These are phyloP conservation scores for Anthracocystis setariae DNA, from an alignment of 1,284 basidiomycete species.

Conservation along the genomic window DNA sequence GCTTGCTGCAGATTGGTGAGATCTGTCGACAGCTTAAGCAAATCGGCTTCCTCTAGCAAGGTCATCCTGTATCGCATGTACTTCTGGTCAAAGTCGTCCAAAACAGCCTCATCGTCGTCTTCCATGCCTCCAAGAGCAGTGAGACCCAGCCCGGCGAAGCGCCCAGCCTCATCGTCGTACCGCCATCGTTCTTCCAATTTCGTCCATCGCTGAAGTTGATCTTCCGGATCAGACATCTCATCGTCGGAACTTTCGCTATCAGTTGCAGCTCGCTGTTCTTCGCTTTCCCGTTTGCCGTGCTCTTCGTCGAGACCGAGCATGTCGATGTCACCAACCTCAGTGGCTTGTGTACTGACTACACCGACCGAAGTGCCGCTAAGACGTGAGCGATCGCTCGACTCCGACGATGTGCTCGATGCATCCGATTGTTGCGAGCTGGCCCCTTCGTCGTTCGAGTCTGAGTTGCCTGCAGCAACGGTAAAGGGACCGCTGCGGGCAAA, in stretches of 20 bases:
- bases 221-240: constrained; percentile 19
- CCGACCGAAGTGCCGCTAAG: constrained; percentile 40
- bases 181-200: constrained; percentile 61
- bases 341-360: constrained; percentile 58
- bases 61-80: constrained; percentile 67
- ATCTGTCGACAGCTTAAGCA: constrained; percentile 65
- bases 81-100: constrained; percentile 66
- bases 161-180: constrained; percentile 65
- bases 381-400: constrained; percentile 53
- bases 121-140: constrained; percentile 66
- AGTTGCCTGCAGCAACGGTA: constrained; percentile 9
- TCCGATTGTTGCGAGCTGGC: constrained; percentile 51
- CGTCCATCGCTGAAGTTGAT: constrained; percentile 40
- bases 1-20: constrained; percentile 65
- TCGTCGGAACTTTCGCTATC: constrained; percentile 26
- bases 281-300: constrained; percentile 23
- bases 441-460: constrained; percentile 15
- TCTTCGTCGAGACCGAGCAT: constrained; percentile 45
- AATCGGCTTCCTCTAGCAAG: constrained; percentile 62
- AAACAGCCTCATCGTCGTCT: constrained; percentile 65
- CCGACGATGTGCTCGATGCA: constrained; percentile 57
- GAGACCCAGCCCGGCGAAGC: constrained; percentile 64
- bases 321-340: constrained; percentile 54
- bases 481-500: constrained; percentile 39
- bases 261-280: constrained; percentile 18